Evolutionary conservation across 441 rosid species (phyloP), one percentile per base, ranked within the genome.

Genomic region (Geranium incanum): DNA sequence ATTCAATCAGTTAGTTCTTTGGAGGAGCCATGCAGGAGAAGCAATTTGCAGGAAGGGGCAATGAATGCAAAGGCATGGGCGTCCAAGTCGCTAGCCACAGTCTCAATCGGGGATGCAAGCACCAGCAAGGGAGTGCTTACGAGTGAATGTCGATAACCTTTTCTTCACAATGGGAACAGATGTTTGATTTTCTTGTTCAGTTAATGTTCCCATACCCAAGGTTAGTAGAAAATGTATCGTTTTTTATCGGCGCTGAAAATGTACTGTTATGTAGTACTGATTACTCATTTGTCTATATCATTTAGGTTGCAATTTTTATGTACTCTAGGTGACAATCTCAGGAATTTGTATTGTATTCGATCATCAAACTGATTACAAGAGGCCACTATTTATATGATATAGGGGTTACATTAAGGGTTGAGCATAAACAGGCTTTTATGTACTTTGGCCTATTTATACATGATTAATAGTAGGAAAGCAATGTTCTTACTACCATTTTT

Each of bases 61-160:
- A 82, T 90, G 84, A 91, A 84, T 75, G 97, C 98, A 1, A 84
- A 89, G 72, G 92, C 93, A 7, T 92, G 97, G 99, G 94, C 94
- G 4, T 92, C 99, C 0, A 92, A 94, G 78, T 92, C 99, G 60
- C 91, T 94, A 28, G 99, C 93, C 1, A 88, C 94, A 2, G 97
- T 94, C 70, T 86, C 98, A 3, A 86, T 94, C 0, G 95, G 97
- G 3, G 96, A 91, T 63, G 85, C 91, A 12, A 87, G 90, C 78
- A 79, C 89, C 21, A 86, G 88, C 82, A 75, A 91, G 69, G 78
- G 72, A 41, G 45, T 6, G 6, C 45, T 39, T 6, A 9, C 9
- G 9, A 39, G 45, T 39, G 85, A 77, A 57, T 73, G 74, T n/a
- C 68, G 41, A 76, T 81, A 81, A 83, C 57, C 75, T 59, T 52